Evolutionary conservation across 2,329 filamentous ascomycete genomes (phyloP).

Genomic region (Colletotrichum costaricense): DNA sequence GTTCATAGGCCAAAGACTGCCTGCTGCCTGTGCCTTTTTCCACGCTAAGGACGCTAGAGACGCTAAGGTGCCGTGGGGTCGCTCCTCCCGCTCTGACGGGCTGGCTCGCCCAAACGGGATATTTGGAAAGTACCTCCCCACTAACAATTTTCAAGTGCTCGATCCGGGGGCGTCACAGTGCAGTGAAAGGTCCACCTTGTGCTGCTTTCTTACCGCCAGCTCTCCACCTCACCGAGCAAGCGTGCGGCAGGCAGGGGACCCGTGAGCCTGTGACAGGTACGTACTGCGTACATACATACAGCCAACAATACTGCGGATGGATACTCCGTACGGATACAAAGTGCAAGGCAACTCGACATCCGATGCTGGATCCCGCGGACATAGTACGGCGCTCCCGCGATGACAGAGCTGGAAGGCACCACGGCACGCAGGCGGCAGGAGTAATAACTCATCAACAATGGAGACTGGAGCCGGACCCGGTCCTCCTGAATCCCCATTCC

Average conservation of each 20-base stretch:
- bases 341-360: not conserved
- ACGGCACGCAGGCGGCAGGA: not conserved
- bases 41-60: constrained; percentile 15
- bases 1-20: constrained; percentile 13
- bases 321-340: not conserved
- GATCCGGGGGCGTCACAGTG: constrained; percentile 13
- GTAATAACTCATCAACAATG: not conserved
- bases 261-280: not conserved
- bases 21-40: constrained; percentile 10
- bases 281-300: not conserved
- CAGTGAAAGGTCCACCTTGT: not conserved
- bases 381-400: not conserved
- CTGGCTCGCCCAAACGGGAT: constrained; percentile 25
- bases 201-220: not conserved
- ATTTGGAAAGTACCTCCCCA: constrained; percentile 3
- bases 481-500: not conserved
- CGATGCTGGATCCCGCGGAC: not conserved
- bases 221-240: not conserved
- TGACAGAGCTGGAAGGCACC: not conserved
- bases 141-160: constrained; percentile 19
- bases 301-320: not conserved
- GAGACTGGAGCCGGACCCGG: not conserved
- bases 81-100: constrained; percentile 32
- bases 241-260: not conserved
- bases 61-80: constrained; percentile 17